phyloP scores from a whole-genome alignment of 2,329 filamentous ascomycete species.

The Claviceps purpurea region DNA sequence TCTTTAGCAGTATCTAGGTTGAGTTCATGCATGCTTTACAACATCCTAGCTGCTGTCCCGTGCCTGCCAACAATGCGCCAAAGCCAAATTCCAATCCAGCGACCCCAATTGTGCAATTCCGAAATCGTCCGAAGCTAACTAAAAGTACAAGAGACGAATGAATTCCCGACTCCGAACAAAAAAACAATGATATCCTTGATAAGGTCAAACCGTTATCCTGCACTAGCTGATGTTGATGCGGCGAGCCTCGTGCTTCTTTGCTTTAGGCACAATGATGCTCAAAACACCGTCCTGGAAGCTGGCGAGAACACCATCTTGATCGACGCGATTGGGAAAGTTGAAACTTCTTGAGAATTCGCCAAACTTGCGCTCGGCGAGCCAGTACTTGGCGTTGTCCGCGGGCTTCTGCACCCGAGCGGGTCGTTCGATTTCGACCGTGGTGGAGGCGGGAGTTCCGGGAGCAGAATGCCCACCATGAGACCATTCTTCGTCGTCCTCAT shows the following conservation, averaged over 20 bases:
- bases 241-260: constrained; percentile 41
- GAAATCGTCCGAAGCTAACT: not conserved
- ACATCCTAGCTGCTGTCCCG: not conserved
- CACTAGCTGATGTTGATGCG: constrained; percentile 40
- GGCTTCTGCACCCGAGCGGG: constrained; percentile 17
- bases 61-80: not conserved
- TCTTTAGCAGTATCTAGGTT: not conserved
- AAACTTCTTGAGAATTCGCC: constrained; percentile 58
- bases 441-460: constrained; percentile 3
- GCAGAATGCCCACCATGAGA: constrained; percentile 8
- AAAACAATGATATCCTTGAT: not conserved
- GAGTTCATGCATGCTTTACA: not conserved
- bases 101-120: constrained; percentile 1
- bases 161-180: not conserved
- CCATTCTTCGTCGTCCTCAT: constrained; percentile 30
- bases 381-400: constrained; percentile 46
- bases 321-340: constrained; percentile 51
- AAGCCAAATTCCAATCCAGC: not conserved
- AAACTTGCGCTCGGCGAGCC: constrained; percentile 52
- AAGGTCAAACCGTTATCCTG: not conserved
- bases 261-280: constrained; percentile 51
- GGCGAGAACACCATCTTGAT: constrained; percentile 48
- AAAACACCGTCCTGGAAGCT: constrained; percentile 53
- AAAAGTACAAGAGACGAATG: not conserved
- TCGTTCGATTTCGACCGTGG: constrained; percentile 11